Percentiles rank a stretch among this genome's conserved stretches.
phyloP scores from a whole-genome alignment of 192 early-diverging fungal species.

The Coemansia sp. region DNA sequence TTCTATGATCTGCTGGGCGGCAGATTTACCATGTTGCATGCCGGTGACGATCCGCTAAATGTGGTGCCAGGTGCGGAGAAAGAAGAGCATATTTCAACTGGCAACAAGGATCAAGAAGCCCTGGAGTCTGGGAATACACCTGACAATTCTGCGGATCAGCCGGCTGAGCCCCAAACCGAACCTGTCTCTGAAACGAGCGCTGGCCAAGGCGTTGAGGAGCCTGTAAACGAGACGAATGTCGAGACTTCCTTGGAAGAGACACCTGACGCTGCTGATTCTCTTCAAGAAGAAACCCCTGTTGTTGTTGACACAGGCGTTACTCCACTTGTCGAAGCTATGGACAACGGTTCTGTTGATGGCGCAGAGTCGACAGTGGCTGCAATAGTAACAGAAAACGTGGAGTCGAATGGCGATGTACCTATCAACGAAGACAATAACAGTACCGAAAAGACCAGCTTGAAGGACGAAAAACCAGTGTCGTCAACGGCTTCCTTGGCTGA shows the following conservation, averaged over 20 bases:
- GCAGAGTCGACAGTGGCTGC: background rate
- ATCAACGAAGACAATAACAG: background rate
- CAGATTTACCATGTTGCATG: conserved; percentile 18
- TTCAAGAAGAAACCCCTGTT: background rate
- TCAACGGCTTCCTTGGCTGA: conserved; percentile 3
- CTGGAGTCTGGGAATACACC: background rate
- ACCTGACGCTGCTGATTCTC: background rate
- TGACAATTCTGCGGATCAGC: background rate
- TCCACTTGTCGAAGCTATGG: background rate
- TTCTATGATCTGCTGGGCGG: conserved; percentile 39
- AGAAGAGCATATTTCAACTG: background rate
- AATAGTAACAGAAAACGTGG: background rate
- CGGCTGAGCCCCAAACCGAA: too few species aligned
- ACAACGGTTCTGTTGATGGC: background rate
- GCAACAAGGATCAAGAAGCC: background rate
- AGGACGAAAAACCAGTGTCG: background rate
- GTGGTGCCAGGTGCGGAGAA: background rate
- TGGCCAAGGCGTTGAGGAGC: background rate
- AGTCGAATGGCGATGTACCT: background rate
- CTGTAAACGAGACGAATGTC: background rate
- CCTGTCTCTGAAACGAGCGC: background rate
- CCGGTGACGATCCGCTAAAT: conserved; percentile 36
- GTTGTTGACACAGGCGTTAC: background rate
- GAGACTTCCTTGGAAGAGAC: background rate
- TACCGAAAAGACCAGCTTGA: background rate